Conservation (phyloP, 2,329 filamentous ascomycete genomes). For the Xylaria sp. region DNA sequence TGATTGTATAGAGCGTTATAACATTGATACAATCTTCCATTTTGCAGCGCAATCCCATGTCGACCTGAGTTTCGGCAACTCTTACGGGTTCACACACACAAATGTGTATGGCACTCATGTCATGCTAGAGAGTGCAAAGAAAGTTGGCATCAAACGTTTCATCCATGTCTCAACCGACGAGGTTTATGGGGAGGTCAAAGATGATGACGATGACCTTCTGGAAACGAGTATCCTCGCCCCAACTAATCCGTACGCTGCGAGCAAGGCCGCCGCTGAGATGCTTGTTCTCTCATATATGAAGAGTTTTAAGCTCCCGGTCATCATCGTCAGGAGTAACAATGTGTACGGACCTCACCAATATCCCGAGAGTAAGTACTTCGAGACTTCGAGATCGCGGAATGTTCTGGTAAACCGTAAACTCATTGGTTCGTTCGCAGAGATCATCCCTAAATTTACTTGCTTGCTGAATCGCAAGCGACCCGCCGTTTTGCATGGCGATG, state of each 20-base stretch:
- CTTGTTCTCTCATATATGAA: conserved; percentile 87
- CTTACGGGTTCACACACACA: conserved; percentile 81
- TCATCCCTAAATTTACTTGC: conserved; percentile 84
- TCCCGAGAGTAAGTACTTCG: conserved; percentile 74
- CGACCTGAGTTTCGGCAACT: conserved; percentile 84
- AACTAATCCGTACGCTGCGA: conserved; percentile 84
- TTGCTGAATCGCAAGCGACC: conserved; percentile 74
- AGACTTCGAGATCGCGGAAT: not conserved
- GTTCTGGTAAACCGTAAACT: not conserved
- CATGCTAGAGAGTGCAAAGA: conserved; percentile 79
- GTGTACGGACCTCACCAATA: conserved; percentile 88
- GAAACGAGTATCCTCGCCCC: conserved; percentile 81
- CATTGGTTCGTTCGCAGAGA: conserved; percentile 64
- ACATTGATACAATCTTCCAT: conserved; percentile 83
- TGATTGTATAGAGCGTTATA: conserved; percentile 75
- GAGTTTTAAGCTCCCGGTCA: conserved; percentile 82
- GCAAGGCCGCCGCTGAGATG: conserved; percentile 86
- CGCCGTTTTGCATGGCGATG: conserved; percentile 80
- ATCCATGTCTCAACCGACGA: conserved; percentile 88
- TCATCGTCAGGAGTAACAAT: conserved; percentile 85
- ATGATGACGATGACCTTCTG: conserved; percentile 75
- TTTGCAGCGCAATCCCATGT: conserved; percentile 90
- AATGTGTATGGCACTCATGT: conserved; percentile 90
- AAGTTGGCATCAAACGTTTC: conserved; percentile 76
- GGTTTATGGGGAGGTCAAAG: conserved; percentile 83